Evolutionary conservation across 225 moss, liverwort and hornwort genomes (phyloP).

Genomic region (Asterella californica): DNA sequence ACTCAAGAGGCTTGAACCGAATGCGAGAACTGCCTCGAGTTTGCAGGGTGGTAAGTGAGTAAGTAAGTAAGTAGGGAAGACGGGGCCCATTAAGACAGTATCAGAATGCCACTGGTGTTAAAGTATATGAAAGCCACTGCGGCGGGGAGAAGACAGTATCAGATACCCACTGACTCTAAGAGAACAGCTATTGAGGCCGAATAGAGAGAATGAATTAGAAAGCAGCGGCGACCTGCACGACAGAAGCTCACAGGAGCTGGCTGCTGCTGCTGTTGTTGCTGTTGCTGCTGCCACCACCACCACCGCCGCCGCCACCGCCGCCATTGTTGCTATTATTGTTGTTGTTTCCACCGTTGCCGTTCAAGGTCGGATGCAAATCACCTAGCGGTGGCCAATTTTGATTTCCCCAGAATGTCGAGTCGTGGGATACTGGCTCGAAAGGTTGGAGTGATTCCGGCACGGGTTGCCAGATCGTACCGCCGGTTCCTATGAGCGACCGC

Average conservation of each 20-base stretch:
- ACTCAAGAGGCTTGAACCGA: constrained; percentile 2
- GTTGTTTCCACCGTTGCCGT: constrained; percentile 16
- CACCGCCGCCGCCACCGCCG: not conserved
- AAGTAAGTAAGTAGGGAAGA: not conserved
- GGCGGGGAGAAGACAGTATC: not conserved
- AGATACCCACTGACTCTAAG: not conserved
- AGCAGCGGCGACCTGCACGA: not conserved
- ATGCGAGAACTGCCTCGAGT: not conserved
- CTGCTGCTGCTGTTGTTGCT: constrained; percentile 23
- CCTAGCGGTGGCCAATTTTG: constrained; percentile 38
- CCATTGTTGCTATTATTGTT: constrained; percentile 8
- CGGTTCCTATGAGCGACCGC: constrained; percentile 14
- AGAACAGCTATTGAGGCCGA: not conserved
- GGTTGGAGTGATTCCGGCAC: constrained; percentile 32
- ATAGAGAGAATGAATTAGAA: not conserved
- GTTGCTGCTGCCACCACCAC: constrained; percentile 10
- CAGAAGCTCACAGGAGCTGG: constrained; percentile 33
- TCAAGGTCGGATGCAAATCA: constrained; percentile 31
- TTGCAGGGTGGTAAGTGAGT: not conserved
- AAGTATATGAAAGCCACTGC: not conserved
- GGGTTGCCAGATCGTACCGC: constrained; percentile 22
- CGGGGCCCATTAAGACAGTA: not conserved
- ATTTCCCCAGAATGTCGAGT: constrained; percentile 40
- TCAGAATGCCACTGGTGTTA: not conserved
- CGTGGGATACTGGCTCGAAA: constrained; percentile 33